Evolutionary conservation across 2,329 filamentous ascomycete species (phyloP).

Genomic region (Conoideocrella luteorostrata): DNA sequence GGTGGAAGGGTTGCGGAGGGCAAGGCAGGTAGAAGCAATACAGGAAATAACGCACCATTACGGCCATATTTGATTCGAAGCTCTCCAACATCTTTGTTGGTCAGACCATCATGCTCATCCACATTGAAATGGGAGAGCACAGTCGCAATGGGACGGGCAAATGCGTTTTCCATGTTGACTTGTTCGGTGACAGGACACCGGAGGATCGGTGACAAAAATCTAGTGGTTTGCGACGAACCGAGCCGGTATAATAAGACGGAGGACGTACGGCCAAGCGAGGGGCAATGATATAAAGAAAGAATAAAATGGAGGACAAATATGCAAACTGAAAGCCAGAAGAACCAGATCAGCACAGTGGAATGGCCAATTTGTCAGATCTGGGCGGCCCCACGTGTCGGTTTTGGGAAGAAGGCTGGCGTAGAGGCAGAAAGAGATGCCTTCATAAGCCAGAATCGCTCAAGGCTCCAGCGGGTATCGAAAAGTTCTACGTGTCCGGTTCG

Average conservation of each 20-base stretch:
- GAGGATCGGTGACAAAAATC: not conserved
- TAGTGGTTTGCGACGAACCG: slow-evolving; percentile 4
- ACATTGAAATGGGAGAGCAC: slow-evolving; percentile 55
- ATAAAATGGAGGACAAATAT: not conserved
- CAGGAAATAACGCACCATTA: slow-evolving; percentile 50
- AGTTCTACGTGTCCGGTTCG: slow-evolving; percentile 22
- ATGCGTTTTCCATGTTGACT: slow-evolving; percentile 55
- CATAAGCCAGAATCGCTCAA: not conserved
- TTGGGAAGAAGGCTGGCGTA: slow-evolving; percentile 14
- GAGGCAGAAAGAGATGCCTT: slow-evolving; percentile 1
- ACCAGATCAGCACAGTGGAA: slow-evolving; percentile 15
- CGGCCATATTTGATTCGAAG: slow-evolving; percentile 55
- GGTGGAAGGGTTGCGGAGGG: slow-evolving; percentile 6
- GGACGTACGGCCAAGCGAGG: not conserved
- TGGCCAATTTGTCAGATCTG: slow-evolving; percentile 22
- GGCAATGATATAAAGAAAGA: not conserved
- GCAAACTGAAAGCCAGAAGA: not conserved
- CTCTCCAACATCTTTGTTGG: slow-evolving; percentile 49
- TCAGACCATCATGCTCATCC: slow-evolving; percentile 48
- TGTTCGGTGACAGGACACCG: slow-evolving; percentile 10
- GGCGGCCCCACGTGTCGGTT: slow-evolving; percentile 25
- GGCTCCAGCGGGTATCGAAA: slow-evolving; percentile 8
- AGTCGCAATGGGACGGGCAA: slow-evolving; percentile 48
- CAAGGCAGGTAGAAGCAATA: not conserved
- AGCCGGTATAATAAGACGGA: slow-evolving; percentile 1